These are phyloP conservation scores for Parastagonospora avenae DNA, from an alignment of 2,329 filamentous ascomycete species.

Conservation along the genomic window DNA sequence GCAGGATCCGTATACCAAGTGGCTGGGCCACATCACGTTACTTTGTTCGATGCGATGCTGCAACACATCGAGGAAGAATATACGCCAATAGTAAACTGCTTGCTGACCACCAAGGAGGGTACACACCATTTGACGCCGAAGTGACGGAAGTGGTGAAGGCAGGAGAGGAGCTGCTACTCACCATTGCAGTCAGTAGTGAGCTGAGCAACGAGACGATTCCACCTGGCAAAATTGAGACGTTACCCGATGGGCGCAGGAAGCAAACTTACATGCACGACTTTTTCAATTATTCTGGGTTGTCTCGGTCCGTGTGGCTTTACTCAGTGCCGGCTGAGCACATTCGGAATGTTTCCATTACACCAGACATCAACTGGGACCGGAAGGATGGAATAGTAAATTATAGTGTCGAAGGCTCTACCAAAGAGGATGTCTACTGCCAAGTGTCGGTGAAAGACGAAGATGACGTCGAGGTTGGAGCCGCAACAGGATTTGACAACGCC, in stretches of 20 bases:
- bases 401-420: not conserved
- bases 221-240: conserved; percentile 6
- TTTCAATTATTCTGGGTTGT: conserved; percentile 15
- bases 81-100: conserved; percentile 7
- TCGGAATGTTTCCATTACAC: conserved; percentile 5
- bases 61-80: conserved; percentile 10
- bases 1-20: conserved; percentile 4
- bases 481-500: not conserved
- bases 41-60: conserved; percentile 10
- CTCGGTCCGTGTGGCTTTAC: conserved; percentile 15
- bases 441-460: conserved; percentile 2
- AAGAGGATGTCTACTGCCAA: not conserved
- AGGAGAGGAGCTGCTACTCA: conserved; percentile 6
- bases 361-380: conserved; percentile 3
- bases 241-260: conserved; percentile 2
- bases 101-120: conserved; percentile 8
- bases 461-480: not conserved
- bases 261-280: conserved; percentile 14
- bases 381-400: conserved; percentile 6
- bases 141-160: conserved; percentile 5
- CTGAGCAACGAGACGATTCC: conserved; percentile 11
- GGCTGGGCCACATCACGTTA: conserved; percentile 4
- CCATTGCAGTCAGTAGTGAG: conserved; percentile 10
- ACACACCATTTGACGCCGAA: conserved; percentile 13
- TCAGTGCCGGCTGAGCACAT: conserved; percentile 6